Evolutionary conservation across 495 filamentous ascomycete genomes (phyloP), one percentile per base, ranked within the genome.

Genomic region (Xylaria sp.): DNA sequence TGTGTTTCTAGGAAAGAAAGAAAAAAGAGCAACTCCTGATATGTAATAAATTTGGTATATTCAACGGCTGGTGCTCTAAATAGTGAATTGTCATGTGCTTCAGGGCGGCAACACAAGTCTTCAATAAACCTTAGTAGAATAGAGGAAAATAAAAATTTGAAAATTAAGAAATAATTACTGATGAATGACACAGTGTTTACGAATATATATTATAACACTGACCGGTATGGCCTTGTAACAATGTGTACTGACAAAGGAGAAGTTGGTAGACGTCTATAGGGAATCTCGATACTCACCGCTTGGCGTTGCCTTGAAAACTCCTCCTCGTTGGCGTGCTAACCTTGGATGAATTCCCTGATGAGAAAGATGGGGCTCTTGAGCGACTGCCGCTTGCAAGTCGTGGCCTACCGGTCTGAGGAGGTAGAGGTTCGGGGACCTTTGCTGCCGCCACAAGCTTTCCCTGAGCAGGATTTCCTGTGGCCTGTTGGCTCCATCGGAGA

Each of bases 401-500:
- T 4, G 6, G 46, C 2, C n/a, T 50, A 50, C n/a, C 24, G 50
- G 0, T 53, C 26, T 3, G 24, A 17, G 52, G 48, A 52, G 48
- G 24, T 14, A 14, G 3, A 14, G 21, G 4, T 52, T 46, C 43
- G 15, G 21, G 48, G 48, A 11, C 26, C 14, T 17, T 55, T 0
- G 31, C 19, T 59, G 37, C 31, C n/a, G 29, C 29, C 57, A 37
- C 57, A 5, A 37, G 57, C 33, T 35, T 59, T 8, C 31, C 31
- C 33, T 59, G 57, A 3, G 57, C 3, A 37, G 64, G 46, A 11
- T 8, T 5, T 19, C 48, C 37, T 57, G n/a, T 41, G 5, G 62
- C 43, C 0, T 68, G 26, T 69, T 70, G 33, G 62, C 67, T n/a
- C 76, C 76, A 67, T 44, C 68, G 14, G 58, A 77, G 74, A 19